These are phyloP conservation scores for Golubevia pallescens DNA, from an alignment of 1,284 basidiomycete species.

Conservation along the genomic window DNA sequence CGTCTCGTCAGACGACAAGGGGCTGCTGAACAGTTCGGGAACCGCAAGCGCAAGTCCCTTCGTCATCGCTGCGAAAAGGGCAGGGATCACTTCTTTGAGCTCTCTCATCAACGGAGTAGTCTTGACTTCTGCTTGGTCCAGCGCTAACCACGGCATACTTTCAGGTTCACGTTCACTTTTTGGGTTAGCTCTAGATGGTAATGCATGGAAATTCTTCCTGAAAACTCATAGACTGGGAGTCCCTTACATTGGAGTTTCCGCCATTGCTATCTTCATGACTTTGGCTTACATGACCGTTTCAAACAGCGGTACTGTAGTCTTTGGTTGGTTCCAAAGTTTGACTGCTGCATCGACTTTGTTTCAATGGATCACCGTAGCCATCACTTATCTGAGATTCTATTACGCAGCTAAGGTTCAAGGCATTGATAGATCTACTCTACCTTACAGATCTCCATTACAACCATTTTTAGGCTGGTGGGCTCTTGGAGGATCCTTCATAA, in stretches of 20 bases:
- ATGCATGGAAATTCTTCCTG: constrained; percentile 15
- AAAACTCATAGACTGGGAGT: constrained; percentile 3
- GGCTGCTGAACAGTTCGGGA: not conserved
- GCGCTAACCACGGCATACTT: not conserved
- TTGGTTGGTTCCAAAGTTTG: constrained; percentile 10
- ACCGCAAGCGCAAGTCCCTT: not conserved
- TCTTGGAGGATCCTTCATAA: not conserved
- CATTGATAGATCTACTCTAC: not conserved
- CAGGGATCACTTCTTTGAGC: not conserved
- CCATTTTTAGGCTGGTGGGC: constrained; percentile 2
- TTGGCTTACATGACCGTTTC: constrained; percentile 9
- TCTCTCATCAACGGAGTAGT: not conserved
- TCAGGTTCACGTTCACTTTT: constrained; percentile 1
- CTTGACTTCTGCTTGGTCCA: not conserved
- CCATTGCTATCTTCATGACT: constrained; percentile 11
- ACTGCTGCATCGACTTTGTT: constrained; percentile 6
- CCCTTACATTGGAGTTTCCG: constrained; percentile 7
- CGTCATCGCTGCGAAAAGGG: not conserved
- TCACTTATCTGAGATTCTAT: constrained; percentile 9
- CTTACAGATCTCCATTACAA: constrained; percentile 21
- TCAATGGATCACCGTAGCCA: constrained; percentile 6
- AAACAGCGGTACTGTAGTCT: constrained; percentile 8
- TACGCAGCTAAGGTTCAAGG: constrained; percentile 7
- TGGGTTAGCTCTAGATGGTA: constrained; percentile 12
- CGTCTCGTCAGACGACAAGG: not conserved